Evolutionary conservation across 176 grass and related monocot species (phyloP), one percentile per base, ranked within the genome.

Genomic region (Pontederia crassipes): DNA sequence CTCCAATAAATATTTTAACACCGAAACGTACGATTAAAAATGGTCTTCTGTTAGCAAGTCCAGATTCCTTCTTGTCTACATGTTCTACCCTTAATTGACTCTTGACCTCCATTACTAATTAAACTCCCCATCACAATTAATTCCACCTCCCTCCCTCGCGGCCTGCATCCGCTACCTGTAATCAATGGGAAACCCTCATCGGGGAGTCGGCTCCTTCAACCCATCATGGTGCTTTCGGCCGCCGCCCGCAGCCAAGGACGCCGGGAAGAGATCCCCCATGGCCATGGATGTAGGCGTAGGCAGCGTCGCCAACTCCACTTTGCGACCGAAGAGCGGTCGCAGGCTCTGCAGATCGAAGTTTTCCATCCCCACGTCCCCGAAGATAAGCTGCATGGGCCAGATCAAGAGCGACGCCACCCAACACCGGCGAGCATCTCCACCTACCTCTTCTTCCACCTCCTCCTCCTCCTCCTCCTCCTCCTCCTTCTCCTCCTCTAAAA

Each of bases 201-300:
- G 6, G 32, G 32, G 32, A 3, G 32, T 40, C 32, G 45, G 35
- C 59, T 62, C 59, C 59, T 62, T 62, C 59, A 16, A 62, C 12
- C 59, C 59, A 3, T 13, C 59, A 45, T 65, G 62, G 11, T 65
- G 62, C 46, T 65, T 65, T 17, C 14, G 62, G 9, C 18, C 62
- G 48, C 28, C 46, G 5, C 62, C 62, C 11, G 8, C 62, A 9
- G 17, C 48, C 24, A 48, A 52, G 17, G 6, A 8, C 54, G 3
- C 62, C 17, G 11, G 47, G 9, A 49, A n/a, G 18, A 49, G 47
- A 28, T 8, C 17, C 50, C 46, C 17, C 11, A 27, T 10, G 1
- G 40, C 17, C 11, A 27, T 10, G 1, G 61, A 46, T 14, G 17
- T 65, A 17, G 12, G 18, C 47, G 47, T 10, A 27, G 50, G 10